phyloP scores from a whole-genome alignment of 1,139 yeast species.

The Debaryomyces singareniensis region DNA sequence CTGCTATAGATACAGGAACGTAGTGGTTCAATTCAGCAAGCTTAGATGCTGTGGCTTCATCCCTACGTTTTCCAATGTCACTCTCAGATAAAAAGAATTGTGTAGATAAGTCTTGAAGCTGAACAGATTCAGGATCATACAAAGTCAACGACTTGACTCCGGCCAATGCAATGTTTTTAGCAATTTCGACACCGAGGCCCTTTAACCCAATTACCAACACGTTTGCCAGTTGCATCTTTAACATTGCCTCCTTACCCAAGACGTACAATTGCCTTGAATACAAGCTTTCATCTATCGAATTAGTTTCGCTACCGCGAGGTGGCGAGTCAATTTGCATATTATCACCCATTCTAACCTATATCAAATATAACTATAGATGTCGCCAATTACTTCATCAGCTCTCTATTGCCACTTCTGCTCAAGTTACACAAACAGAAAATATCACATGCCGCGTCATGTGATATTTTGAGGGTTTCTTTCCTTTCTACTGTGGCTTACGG shows the following conservation, averaged over 20 bases:
- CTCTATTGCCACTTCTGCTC: too few species aligned
- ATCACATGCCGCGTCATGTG: too few species aligned
- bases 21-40: slow-evolving; percentile 81
- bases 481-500: too few species aligned
- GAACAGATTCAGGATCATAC: slow-evolving; percentile 72
- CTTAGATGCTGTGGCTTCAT: slow-evolving; percentile 56
- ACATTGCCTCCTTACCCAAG: slow-evolving; percentile 94
- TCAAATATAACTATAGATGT: too few species aligned
- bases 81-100: slow-evolving; percentile 73
- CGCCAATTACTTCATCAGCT: too few species aligned
- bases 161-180: slow-evolving; percentile 92
- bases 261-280: slow-evolving; percentile 96
- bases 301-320: slow-evolving; percentile 20
- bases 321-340: slow-evolving; percentile 56
- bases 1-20: slow-evolving; percentile 75
- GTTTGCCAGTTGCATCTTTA: slow-evolving; percentile 89
- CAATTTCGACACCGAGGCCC: slow-evolving; percentile 93
- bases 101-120: slow-evolving; percentile 69
- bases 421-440: too few species aligned
- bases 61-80: slow-evolving; percentile 79
- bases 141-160: slow-evolving; percentile 93
- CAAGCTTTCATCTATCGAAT: slow-evolving; percentile 75
- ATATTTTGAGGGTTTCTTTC: too few species aligned
- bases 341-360: too few species aligned
- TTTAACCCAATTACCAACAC: slow-evolving; percentile 82